Conservation (phyloP, 441 rosid genomes). For the Populus hybrid region DNA sequence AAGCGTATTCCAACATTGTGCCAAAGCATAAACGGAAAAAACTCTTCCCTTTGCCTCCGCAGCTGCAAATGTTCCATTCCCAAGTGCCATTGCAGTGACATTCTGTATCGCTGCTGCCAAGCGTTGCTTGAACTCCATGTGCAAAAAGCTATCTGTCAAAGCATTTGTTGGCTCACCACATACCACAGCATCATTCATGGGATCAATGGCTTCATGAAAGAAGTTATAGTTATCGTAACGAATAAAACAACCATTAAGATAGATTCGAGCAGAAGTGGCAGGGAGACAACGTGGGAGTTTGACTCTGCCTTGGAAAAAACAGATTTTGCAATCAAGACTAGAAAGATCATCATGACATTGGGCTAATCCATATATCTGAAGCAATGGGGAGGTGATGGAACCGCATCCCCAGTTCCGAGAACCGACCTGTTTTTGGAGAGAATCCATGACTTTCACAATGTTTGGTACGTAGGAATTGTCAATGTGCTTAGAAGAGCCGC, state of each 20-base stretch:
- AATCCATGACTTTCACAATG: slow-evolving; percentile 38
- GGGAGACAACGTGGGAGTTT: slow-evolving; percentile 39
- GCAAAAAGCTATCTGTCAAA: slow-evolving; percentile 10
- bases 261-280: slow-evolving; percentile 40
- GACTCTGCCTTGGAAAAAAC: slow-evolving; percentile 37
- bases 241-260: slow-evolving; percentile 44
- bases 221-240: slow-evolving; percentile 46
- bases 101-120: slow-evolving; percentile 34
- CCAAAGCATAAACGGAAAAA: neutral
- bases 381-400: slow-evolving; percentile 15
- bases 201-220: slow-evolving; percentile 41
- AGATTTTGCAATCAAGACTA: slow-evolving; percentile 37
- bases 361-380: slow-evolving; percentile 35
- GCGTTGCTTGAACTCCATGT: slow-evolving; percentile 22
- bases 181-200: slow-evolving; percentile 23
- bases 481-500: slow-evolving; percentile 13
- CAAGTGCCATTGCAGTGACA: slow-evolving; percentile 35
- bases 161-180: slow-evolving; percentile 23
- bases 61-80: slow-evolving; percentile 36
- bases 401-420: slow-evolving; percentile 16
- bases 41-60: slow-evolving; percentile 27
- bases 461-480: slow-evolving; percentile 16
- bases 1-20: neutral
- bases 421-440: slow-evolving; percentile 21
- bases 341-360: slow-evolving; percentile 55